Base-by-base conservation (phyloP, 805 yeast genomes). In the Kluyveromyces starmeri region DNA sequence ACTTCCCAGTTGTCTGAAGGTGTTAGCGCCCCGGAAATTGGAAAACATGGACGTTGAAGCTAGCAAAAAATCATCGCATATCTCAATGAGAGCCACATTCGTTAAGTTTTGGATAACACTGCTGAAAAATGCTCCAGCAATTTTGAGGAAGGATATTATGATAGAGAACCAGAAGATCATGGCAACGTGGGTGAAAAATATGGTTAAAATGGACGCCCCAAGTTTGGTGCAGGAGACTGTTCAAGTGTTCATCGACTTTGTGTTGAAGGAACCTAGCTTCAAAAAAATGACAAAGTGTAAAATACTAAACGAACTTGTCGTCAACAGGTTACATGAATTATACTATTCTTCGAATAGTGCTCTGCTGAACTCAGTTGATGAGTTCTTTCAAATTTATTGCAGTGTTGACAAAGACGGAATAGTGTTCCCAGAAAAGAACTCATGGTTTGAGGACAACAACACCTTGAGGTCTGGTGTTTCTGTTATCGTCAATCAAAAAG, bases 221-320 rank as follows among this genome's bases (percentile, higher is more conserved):
- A 63, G 61, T 1, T 35, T 68, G 3, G 50, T 78, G 9, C 37
- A 37, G 0, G 34, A 50, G 15, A 61, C 78, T 0, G 37, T 83
- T 3, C 51, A 55, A 0, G 65, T 74, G 17, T 59, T 84, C 38
- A 71, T 66, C 12, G 50, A 58, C 1, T 59, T 62, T 15, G 68
- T 88, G 2, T 48, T 84, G 22, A 53, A 60, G 18, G 96, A 88
- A 44, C 48, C 62, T 2, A 58, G 69, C 9, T 80, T 76, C 51
- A 73, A 73, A 44, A 78, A 76, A 47, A 63, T 78, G 40, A 71
- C 85, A 0, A 88, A 86, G 52, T 71, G 84, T 40, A 73, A 75
- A 40, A 69, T 86, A 11, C 70, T 89, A 48, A 84, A 83, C 46
- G 96, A 88, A 50, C 73, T 81, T 65, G 72, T 78, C 15, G 50